Base-by-base conservation (phyloP, 768 basidiomycete genomes). In the Boletus sp. region DNA sequence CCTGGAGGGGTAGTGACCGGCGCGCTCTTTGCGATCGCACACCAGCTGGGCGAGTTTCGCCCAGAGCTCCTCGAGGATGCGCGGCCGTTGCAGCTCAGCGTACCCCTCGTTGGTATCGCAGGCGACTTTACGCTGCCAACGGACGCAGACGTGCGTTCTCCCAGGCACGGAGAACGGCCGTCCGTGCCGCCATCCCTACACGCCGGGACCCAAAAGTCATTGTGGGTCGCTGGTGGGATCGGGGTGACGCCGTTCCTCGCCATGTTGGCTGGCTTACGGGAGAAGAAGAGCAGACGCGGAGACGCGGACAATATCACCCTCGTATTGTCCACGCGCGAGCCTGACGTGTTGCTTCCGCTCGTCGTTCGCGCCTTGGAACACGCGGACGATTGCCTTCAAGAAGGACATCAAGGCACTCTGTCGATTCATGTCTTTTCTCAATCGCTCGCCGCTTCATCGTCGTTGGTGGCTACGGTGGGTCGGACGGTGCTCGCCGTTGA, bases 141-240 rank as follows among this genome's bases (percentile, higher is more conserved):
- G 15, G 25, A 32, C 9, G 7, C 7, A 19, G 44, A 32, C 8
- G 11, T 11, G 13, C 8, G 21, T 19, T 37, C 39, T 7, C 14
- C 32, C 7, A 8, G 9, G 1, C 5, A 17, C 9, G 21, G 15
- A 17, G 32, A 39, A 33, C 33, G 19, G 42, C 40, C 39, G 21
- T 29, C 59, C 53, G 1, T 25, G n/a, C 25, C 4, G 35, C 47
- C 34, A 5, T 37, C 51, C 29, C 2, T 25, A 15, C 10, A 0
- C 13, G 0, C 23, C 5, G 43, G 39, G 17, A 50, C 43, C 27
- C 50, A 39, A 23, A 72, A 71, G 43, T 65, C 81, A 49, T 61
- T 84, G 39, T 85, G 81, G 83, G 55, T 81, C 15, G 83, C 83
- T 0, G 83, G 83, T 21, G 84, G 85, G 1, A 85, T 87, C 50